Conservation (phyloP, 2,329 filamentous ascomycete genomes). For the Tympanopsis confertula region DNA sequence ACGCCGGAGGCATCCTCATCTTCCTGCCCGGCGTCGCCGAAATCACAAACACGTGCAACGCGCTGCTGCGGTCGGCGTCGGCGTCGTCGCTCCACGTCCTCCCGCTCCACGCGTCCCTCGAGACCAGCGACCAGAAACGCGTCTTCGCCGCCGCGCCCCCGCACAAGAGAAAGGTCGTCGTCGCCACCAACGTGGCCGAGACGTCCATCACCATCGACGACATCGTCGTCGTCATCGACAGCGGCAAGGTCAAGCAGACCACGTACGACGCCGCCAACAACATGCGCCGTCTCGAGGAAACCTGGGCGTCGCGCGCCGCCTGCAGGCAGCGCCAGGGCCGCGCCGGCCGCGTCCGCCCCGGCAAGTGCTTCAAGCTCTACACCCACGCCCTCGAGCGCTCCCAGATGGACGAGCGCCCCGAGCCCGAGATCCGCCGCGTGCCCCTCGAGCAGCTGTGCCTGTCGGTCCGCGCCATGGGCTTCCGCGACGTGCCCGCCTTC, state of each 20-base stretch:
- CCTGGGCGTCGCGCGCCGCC: conserved; percentile 86
- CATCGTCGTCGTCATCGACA: conserved; percentile 90
- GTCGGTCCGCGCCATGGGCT: conserved; percentile 89
- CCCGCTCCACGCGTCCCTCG: conserved; percentile 81
- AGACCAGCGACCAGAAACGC: conserved; percentile 74
- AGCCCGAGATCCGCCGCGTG: conserved; percentile 86
- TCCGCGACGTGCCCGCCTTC: conserved; percentile 70
- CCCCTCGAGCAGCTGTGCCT: conserved; percentile 89
- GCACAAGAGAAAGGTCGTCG: conserved; percentile 82
- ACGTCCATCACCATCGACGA: conserved; percentile 98
- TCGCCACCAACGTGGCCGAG: conserved; percentile 92
- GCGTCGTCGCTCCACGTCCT: conserved; percentile 55
- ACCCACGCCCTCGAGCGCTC: conserved; percentile 69
- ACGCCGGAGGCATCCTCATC: conserved; percentile 82
- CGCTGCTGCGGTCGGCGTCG: conserved; percentile 52
- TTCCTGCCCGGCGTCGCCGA: conserved; percentile 88
- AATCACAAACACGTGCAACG: conserved; percentile 69
- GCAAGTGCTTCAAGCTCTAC: conserved; percentile 90
- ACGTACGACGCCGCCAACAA: conserved; percentile 85
- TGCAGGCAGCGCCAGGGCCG: conserved; percentile 90
- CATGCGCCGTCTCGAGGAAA: conserved; percentile 87
- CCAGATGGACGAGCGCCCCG: conserved; percentile 77
- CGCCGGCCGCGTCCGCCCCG: conserved; percentile 83
- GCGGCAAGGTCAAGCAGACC: conserved; percentile 89
- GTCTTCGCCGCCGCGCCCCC: conserved; percentile 69